Conservation (phyloP, 2,329 filamentous ascomycete genomes). For the Tolypocladium capitatum region DNA sequence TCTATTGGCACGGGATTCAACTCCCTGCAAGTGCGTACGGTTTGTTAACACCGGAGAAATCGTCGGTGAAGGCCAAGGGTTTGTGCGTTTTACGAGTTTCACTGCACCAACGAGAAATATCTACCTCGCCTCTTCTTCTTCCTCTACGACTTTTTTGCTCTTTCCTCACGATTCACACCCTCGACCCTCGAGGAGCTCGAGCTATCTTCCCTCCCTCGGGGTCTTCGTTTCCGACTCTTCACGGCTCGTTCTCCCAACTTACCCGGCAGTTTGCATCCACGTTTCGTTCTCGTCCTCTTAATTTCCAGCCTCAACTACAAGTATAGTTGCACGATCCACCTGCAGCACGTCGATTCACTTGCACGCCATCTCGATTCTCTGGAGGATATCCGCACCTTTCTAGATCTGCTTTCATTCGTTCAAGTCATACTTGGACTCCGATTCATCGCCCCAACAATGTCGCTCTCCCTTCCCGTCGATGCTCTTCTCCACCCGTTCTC, state of each 20-base stretch:
- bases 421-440: background rate
- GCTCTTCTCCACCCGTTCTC: background rate
- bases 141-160: background rate
- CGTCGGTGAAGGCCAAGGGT: too few species aligned
- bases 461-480: background rate
- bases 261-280: background rate
- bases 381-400: background rate
- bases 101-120: too few species aligned
- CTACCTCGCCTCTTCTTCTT: background rate
- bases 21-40: background rate
- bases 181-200: background rate
- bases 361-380: background rate
- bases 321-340: background rate
- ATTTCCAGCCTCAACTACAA: background rate
- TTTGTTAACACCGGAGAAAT: too few species aligned
- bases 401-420: background rate
- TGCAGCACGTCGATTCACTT: background rate
- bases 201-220: background rate
- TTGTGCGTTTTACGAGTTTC: too few species aligned
- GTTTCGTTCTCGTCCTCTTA: background rate
- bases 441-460: background rate
- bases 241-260: background rate
- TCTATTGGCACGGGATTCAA: background rate
- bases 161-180: background rate
- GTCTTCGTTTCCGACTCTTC: background rate